These are phyloP conservation scores for Jaminaea rosea DNA, from an alignment of 1,284 basidiomycete species.

Conservation along the genomic window DNA sequence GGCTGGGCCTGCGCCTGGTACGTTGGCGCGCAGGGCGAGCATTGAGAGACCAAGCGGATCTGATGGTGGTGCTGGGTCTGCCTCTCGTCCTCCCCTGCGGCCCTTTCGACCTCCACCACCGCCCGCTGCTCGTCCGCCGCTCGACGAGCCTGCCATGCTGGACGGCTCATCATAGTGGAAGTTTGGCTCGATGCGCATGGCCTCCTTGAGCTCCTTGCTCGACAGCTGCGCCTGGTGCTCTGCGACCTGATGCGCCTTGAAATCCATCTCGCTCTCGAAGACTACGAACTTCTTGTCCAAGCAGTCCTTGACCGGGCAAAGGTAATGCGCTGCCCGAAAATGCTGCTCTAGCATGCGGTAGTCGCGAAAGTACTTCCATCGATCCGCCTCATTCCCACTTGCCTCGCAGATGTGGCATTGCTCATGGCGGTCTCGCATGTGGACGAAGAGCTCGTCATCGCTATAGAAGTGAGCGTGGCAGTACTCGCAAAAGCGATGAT, in stretches of 20 bases:
- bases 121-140: slow-evolving; percentile 5
- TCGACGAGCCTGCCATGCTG: background rate
- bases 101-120: slow-evolving; percentile 5
- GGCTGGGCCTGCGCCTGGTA: slow-evolving; percentile 31
- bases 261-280: slow-evolving; percentile 73
- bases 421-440: slow-evolving; percentile 88
- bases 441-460: slow-evolving; percentile 82
- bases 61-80: slow-evolving; percentile 2
- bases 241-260: slow-evolving; percentile 83
- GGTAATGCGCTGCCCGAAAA: slow-evolving; percentile 57
- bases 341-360: slow-evolving; percentile 45
- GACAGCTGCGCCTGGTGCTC: slow-evolving; percentile 75
- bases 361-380: slow-evolving; percentile 38
- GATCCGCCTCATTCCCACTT: slow-evolving; percentile 26
- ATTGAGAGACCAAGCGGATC: slow-evolving; percentile 19
- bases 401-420: slow-evolving; percentile 81
- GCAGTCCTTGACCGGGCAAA: slow-evolving; percentile 68
- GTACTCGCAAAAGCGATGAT: slow-evolving; percentile 81
- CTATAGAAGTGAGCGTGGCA: slow-evolving; percentile 82
- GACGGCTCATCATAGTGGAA: slow-evolving; percentile 64
- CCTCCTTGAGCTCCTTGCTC: slow-evolving; percentile 66
- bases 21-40: slow-evolving; percentile 48
- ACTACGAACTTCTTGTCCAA: slow-evolving; percentile 87
- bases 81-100: background rate
- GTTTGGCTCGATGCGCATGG: slow-evolving; percentile 66